These are phyloP conservation scores for Penicillium desertorum DNA, from an alignment of 495 filamentous ascomycete genomes.

Conservation along the genomic window DNA sequence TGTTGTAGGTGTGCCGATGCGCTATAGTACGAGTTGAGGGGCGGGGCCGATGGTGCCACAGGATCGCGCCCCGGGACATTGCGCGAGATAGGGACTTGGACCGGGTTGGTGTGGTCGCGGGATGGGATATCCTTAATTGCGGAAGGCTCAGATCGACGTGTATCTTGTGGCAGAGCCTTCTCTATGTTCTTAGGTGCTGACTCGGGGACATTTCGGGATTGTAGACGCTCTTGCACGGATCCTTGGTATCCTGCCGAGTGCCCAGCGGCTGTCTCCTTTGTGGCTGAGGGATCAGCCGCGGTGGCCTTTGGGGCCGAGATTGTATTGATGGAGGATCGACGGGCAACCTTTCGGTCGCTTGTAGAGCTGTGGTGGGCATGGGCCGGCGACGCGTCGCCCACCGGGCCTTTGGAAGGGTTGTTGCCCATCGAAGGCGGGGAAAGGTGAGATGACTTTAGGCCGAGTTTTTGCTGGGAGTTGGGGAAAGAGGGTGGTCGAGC, in stretches of 20 bases:
- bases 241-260: constrained; percentile 39
- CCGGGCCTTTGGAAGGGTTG: constrained; percentile 50
- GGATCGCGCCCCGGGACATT: constrained; percentile 35
- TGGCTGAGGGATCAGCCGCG: constrained; percentile 44
- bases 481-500: constrained; percentile 13
- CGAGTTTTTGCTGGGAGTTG: constrained; percentile 9
- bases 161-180: constrained; percentile 24
- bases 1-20: constrained; percentile 60
- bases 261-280: constrained; percentile 43
- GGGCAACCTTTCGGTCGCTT: constrained; percentile 40
- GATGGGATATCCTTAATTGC: constrained; percentile 27
- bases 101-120: constrained; percentile 46
- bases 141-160: constrained; percentile 24
- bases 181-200: constrained; percentile 24
- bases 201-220: constrained; percentile 38
- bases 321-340: constrained; percentile 43
- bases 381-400: constrained; percentile 36
- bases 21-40: constrained; percentile 50
- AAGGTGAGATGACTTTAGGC: constrained; percentile 13
- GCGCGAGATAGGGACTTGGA: constrained; percentile 50
- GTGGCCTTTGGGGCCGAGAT: constrained; percentile 40
- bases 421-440: constrained; percentile 48
- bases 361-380: constrained; percentile 28
- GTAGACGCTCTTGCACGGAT: constrained; percentile 41
- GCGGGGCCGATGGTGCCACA: constrained; percentile 46